Evolutionary conservation across 768 basidiomycete species (phyloP), one percentile per base, ranked within the genome.

Genomic region (Russula abietina): DNA sequence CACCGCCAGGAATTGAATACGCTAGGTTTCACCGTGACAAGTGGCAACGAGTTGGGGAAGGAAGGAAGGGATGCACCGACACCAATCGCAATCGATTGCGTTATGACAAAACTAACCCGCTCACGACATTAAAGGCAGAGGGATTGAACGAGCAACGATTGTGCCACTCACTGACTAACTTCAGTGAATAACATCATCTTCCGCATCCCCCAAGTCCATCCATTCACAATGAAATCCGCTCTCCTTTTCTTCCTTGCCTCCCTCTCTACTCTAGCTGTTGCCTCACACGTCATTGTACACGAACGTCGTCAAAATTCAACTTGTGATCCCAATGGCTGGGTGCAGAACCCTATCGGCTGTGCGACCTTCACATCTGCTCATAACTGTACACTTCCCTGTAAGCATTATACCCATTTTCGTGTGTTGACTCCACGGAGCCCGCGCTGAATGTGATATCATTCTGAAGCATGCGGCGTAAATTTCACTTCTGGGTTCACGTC

Each of bases 351-450:
- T 1, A 81, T 81, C 22, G 83, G 83, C 24, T 65, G 67, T 16
- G 78, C 83, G n/a, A 81, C 82, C 22, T 85, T 85, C 75, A 85
- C 84, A 12, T 70, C 74, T 66, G 84, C 84, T 70, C 75, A 73
- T 14, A 82, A 81, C 24, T 85, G 83, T 65, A 66, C 71, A 51
- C 66, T 72, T 22, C 81, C 82, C 63, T 82, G 81, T 82, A 67
- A 46, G 70, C 4, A 36, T 28, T n/a, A 10, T 11, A 8, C 17
- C 10, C 8, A 3, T 26, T 49, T 39, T 38, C 16, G 17, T 57
- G 9, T 2, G 1, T 48, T 43, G 8, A 7, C 26, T 36, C 24
- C 19, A 6, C 28, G 7, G 16, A 5, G 17, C 22, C 28, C 24
- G n/a, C 11, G 38, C 45, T 64, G 46, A 64, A 38, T 17, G 30